Evolutionary conservation across 2,329 filamentous ascomycete species (phyloP).

Genomic region (Colletotrichum higginsianum): DNA sequence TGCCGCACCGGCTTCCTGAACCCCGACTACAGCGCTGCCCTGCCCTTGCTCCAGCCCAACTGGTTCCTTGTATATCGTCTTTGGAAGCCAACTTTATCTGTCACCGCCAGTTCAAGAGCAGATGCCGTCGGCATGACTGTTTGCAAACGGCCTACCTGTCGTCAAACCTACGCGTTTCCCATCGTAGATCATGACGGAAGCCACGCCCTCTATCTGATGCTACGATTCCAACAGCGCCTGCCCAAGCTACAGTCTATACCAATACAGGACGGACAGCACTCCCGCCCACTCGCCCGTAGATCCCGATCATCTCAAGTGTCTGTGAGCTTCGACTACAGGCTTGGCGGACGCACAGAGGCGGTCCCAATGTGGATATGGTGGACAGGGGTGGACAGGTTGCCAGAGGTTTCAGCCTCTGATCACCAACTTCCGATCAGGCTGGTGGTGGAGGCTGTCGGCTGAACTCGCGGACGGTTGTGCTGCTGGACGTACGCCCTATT

Average conservation of each 20-base stretch:
- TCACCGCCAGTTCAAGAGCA: neutral
- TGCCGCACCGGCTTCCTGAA: neutral
- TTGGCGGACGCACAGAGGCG: slow-evolving; percentile 8
- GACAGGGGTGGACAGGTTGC: slow-evolving; percentile 19
- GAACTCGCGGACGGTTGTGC: neutral
- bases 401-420: slow-evolving; percentile 31
- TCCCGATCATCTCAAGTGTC: slow-evolving; percentile 11
- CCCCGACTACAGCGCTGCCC: slow-evolving; percentile 1
- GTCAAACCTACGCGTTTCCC: neutral
- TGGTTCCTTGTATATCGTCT: neutral
- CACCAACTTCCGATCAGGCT: slow-evolving; percentile 2
- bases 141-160: slow-evolving; percentile 2
- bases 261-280: neutral
- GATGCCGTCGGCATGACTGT: neutral
- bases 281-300: slow-evolving; percentile 6
- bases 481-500: neutral
- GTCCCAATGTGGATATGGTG: slow-evolving; percentile 25
- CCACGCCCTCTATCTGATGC: neutral
- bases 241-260: neutral
- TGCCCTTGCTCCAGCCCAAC: neutral
- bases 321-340: neutral
- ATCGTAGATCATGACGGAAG: neutral
- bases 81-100: neutral
- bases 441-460: slow-evolving; percentile 7
- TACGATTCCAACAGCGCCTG: neutral